Percentiles rank a stretch among this genome's conserved stretches.
Evolutionary conservation across 805 yeast species (phyloP).

Genomic region (Lipomyces yamanashiensis): DNA sequence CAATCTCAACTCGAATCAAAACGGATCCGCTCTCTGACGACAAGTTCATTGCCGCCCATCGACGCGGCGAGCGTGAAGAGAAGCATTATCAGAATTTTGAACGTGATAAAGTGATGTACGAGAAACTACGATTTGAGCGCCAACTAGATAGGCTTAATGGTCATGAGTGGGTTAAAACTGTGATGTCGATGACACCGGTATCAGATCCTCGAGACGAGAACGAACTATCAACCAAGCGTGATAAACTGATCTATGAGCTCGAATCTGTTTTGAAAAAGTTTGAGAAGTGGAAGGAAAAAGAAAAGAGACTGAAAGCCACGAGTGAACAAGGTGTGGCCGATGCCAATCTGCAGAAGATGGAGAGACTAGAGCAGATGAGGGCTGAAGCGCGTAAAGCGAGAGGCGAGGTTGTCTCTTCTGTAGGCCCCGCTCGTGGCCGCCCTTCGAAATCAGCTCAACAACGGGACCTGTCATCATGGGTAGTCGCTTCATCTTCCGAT

Average conservation of each 20-base stretch:
- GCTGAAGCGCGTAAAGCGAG: neutral
- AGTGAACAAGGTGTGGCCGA: neutral
- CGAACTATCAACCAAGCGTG: slow-evolving; percentile 24
- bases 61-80: slow-evolving; percentile 33
- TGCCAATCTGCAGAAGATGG: neutral
- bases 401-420: neutral
- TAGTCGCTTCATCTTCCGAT: neutral
- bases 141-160: slow-evolving; percentile 28
- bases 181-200: slow-evolving; percentile 29
- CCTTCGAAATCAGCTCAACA: neutral
- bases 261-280: slow-evolving; percentile 19
- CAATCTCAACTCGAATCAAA: slow-evolving; percentile 15
- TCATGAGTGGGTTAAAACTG: slow-evolving; percentile 31
- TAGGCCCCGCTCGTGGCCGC: neutral
- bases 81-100: slow-evolving; percentile 30
- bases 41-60: slow-evolving; percentile 5
- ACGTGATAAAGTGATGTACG: slow-evolving; percentile 33
- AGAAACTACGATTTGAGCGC: slow-evolving; percentile 27
- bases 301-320: slow-evolving; percentile 17
- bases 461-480: neutral
- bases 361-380: slow-evolving; percentile 12
- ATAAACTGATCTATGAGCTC: slow-evolving; percentile 19
- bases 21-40: slow-evolving; percentile 30
- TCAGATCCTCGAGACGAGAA: slow-evolving; percentile 17
- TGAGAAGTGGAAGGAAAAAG: slow-evolving; percentile 29